Evolutionary conservation across 805 yeast species (phyloP), one percentile per base, ranked within the genome.

Genomic region (Spathaspora passalidarum): DNA sequence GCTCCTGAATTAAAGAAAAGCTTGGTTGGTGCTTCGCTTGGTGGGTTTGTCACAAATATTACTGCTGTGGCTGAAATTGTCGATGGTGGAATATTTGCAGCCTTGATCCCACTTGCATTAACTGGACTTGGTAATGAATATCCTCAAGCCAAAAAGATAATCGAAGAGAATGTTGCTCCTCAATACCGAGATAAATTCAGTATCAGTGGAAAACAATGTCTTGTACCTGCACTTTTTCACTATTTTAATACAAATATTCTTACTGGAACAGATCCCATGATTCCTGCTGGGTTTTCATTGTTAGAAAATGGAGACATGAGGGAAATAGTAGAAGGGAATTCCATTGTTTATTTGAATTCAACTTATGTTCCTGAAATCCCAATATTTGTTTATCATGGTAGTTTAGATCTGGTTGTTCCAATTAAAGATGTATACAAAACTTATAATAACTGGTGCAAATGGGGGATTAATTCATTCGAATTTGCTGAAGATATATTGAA

Each of bases 21-120:
- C 44, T 60, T 50, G 7, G 44, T 49, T 14, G 75, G 73, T n/a
- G 66, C 56, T n/a, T 67, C 69, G 0, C 23, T 66, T 19, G 73
- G 73, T 7, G 73, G 73, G 2, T 58, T 65, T 56, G 67, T 64
- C 14, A 59, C 66, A 18, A 66, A 68, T 42, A 53, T 68, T n/a
- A 62, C 68, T 8, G 57, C 55, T 16, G 57, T 64, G 1, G 58
- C 60, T 4, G 49, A 44, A 5, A 49, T 54, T 13, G 51, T 57
- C 22, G 65, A 60, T 26, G 68, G 68, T 5, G 51, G 55, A 5
- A 1, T 55, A 8, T 61, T 56, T 32, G 57, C 71, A 2, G 73
- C 69, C 4, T 53, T 69, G 19, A 55, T 58, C 19, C 60, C 65
- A 2, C 45, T 45, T 41, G 72, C 65, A 5, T 45, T 69, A 13